Evolutionary conservation across 2,329 filamentous ascomycete genomes (phyloP).

Genomic region (Cylindrodendrum hubeiense): DNA sequence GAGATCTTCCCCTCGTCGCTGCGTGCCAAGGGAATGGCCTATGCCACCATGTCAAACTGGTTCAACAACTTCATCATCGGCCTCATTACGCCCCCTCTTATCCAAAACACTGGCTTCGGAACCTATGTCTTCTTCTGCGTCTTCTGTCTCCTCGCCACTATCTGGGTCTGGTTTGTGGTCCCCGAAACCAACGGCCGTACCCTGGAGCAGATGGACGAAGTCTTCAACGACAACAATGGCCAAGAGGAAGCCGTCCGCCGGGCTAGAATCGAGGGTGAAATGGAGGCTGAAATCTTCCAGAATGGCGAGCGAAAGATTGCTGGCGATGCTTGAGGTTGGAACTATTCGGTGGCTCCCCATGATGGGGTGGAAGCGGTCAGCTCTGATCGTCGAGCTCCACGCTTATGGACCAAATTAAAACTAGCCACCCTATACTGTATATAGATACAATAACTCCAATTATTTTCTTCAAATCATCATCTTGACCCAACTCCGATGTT

Average conservation of each 20-base stretch:
- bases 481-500: no score
- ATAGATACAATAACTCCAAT: no score
- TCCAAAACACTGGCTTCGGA: slow-evolving; percentile 62
- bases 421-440: no score
- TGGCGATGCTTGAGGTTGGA: background rate
- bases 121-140: slow-evolving; percentile 71
- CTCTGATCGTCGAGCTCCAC: no score
- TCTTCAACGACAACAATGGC: slow-evolving; percentile 46
- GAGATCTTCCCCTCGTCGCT: slow-evolving; percentile 74
- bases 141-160: slow-evolving; percentile 67
- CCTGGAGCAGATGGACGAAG: slow-evolving; percentile 66
- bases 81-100: slow-evolving; percentile 55
- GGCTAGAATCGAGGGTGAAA: slow-evolving; percentile 5
- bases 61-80: slow-evolving; percentile 72
- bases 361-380: no score
- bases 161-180: slow-evolving; percentile 65
- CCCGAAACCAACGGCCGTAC: slow-evolving; percentile 69
- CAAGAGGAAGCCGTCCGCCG: slow-evolving; percentile 28
- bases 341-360: background rate
- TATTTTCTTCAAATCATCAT: no score
- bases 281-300: slow-evolving; percentile 4
- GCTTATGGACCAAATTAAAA: no score
- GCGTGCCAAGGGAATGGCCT: slow-evolving; percentile 73
- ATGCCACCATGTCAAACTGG: slow-evolving; percentile 69
- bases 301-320: slow-evolving; percentile 11